These are phyloP conservation scores for Heterotrichella gracilis DNA, from an alignment of 352 stramenopile species.

Conservation along the genomic window DNA sequence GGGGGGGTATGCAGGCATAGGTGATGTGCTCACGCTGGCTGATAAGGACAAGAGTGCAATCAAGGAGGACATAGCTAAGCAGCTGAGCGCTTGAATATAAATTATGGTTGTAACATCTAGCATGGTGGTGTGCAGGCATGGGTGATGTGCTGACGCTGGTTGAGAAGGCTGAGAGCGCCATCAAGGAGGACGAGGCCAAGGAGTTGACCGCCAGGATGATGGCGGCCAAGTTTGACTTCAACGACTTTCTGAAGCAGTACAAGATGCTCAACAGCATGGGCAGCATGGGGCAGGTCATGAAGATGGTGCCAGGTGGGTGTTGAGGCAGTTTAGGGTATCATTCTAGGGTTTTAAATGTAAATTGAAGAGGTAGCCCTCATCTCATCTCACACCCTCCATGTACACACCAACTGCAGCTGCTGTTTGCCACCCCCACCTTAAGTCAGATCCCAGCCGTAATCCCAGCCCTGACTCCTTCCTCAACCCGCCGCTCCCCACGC, in stretches of 20 bases:
- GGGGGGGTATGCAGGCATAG: too few relatives aligned
- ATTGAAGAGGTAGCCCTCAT: too few relatives aligned
- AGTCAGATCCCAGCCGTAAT: not conserved
- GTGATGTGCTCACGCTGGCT: conserved; percentile 38
- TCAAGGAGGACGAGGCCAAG: conserved; percentile 16
- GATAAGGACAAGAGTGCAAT: conserved; percentile 30
- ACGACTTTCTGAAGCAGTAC: conserved; percentile 39
- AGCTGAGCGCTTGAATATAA: conserved; percentile 25
- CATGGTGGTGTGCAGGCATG: too few relatives aligned
- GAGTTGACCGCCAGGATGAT: conserved; percentile 24
- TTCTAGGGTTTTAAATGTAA: too few relatives aligned
- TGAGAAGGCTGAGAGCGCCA: conserved; percentile 30
- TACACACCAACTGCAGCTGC: not conserved
- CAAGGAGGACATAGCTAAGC: conserved; percentile 16
- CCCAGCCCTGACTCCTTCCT: not conserved
- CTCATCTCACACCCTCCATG: too few relatives aligned
- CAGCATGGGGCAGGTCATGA: conserved; percentile 32
- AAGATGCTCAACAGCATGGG: conserved; percentile 32
- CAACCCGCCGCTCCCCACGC: not conserved
- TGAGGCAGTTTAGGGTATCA: not conserved
- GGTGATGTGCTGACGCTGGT: conserved; percentile 41
- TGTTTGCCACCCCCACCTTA: not conserved
- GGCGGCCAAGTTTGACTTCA: conserved; percentile 31
- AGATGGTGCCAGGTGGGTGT: conserved; percentile 35
- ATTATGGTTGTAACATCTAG: too few relatives aligned